Percentiles rank a stretch among this genome's conserved stretches.
These are phyloP conservation scores for Calophaca sinica DNA, from an alignment of 306 rosid species.

Conservation along the genomic window DNA sequence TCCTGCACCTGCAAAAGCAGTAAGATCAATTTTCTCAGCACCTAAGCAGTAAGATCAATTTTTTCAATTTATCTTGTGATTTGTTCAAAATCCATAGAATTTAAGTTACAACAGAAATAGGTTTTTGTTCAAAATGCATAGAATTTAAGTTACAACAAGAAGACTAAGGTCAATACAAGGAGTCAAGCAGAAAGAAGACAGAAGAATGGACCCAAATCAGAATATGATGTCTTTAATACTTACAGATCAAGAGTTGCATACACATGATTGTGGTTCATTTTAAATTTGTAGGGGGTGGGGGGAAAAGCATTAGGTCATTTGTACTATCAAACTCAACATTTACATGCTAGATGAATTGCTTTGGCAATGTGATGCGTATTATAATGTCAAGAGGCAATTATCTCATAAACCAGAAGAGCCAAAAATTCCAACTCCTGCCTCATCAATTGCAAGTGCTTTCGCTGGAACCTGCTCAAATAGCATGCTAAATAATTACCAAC, in stretches of 20 bases:
- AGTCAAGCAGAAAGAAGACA: constrained; percentile 48
- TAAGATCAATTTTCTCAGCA: constrained; percentile 54
- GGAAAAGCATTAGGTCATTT: not conserved
- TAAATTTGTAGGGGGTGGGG: not conserved
- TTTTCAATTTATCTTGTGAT: not conserved
- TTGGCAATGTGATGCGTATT: constrained; percentile 4
- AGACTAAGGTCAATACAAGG: constrained; percentile 53
- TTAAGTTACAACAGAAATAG: not conserved
- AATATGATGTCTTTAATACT: not conserved
- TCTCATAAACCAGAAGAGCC: no score
- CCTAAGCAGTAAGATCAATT: no score
- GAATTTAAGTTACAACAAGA: no score
- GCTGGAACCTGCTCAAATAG: no score
- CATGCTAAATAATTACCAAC: no score
- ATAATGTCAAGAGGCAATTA: no score
- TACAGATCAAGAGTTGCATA: not conserved
- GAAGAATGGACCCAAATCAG: constrained; percentile 32
- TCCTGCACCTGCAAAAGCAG: constrained; percentile 66
- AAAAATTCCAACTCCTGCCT: no score
- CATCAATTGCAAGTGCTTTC: no score
- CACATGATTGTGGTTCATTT: constrained; percentile 1
- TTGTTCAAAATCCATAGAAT: constrained; percentile 1
- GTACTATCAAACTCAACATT: not conserved
- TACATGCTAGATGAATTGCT: constrained; percentile 24
- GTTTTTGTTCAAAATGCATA: no score